phyloP scores from a whole-genome alignment of 2,329 filamentous ascomycete genomes.

The Tolypocladium tundrense region DNA sequence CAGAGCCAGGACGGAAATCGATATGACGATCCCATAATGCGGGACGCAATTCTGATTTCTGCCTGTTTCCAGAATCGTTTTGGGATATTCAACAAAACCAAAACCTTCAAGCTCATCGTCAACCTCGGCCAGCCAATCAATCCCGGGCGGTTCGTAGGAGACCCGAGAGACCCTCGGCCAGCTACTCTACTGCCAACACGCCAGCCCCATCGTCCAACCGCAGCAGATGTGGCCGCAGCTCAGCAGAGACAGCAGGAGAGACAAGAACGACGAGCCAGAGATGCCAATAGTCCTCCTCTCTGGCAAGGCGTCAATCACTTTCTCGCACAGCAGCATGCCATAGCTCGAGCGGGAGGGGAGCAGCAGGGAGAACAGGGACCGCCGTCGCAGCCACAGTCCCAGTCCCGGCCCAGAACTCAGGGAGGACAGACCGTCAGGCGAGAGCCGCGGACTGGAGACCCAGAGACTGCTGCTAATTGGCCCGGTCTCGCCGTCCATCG shows the following conservation, averaged over 20 bases:
- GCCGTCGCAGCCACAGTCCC: background rate
- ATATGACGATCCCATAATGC: constrained; percentile 17
- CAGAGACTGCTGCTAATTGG: background rate
- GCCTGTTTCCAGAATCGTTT: constrained; percentile 11
- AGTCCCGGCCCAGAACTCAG: background rate
- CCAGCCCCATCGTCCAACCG: background rate
- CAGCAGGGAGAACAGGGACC: background rate
- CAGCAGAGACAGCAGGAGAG: background rate
- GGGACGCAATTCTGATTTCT: constrained; percentile 16
- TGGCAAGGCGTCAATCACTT: background rate
- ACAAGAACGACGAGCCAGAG: background rate
- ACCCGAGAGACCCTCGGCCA: background rate
- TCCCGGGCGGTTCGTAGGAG: background rate
- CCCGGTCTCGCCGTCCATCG: background rate
- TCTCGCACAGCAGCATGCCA: background rate
- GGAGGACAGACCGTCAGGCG: background rate
- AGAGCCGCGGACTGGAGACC: background rate
- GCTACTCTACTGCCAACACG: background rate
- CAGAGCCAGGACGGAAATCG: background rate
- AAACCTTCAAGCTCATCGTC: constrained; percentile 4
- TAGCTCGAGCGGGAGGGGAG: background rate
- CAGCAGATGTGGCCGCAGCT: background rate
- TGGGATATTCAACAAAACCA: constrained; percentile 7
- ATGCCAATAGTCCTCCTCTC: background rate
- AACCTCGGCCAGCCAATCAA: background rate